A percentile compares a stretch with the other conserved stretches of the same genome.
Conservation (phyloP, 345 rosid genomes). For the Gossypium sturtianum region DNA sequence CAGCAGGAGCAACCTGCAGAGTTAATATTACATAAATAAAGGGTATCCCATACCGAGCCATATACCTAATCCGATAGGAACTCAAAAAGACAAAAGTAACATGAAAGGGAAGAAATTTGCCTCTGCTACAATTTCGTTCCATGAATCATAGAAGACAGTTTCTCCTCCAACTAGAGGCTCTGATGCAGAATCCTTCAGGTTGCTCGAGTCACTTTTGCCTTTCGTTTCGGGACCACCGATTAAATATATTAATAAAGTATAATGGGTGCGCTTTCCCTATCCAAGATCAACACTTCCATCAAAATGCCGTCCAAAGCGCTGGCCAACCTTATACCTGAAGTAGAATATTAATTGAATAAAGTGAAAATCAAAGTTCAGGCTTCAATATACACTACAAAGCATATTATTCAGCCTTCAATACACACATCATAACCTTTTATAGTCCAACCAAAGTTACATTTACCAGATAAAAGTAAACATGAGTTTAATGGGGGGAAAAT, state of each 20-base stretch:
- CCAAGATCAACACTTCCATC: conserved; percentile 79
- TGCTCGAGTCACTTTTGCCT: conserved; percentile 31
- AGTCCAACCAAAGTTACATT: neutral
- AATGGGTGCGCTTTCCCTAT: conserved; percentile 63
- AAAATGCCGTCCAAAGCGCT: conserved; percentile 77
- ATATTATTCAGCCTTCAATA: neutral
- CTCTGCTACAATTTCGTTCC: conserved; percentile 74
- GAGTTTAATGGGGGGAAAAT: neutral
- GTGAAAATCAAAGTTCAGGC: neutral
- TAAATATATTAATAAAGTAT: conserved; percentile 80
- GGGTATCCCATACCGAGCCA: neutral
- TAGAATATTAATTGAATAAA: neutral
- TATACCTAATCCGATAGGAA: neutral
- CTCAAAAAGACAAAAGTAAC: neutral
- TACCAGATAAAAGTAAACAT: neutral
- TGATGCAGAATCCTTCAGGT: conserved; percentile 32
- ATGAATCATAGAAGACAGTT: conserved; percentile 81
- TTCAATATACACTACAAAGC: neutral
- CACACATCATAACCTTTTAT: neutral
- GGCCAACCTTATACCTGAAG: conserved; percentile 74
- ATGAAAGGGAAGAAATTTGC: conserved; percentile 24
- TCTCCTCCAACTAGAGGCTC: conserved; percentile 82
- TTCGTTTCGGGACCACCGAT: conserved; percentile 55
- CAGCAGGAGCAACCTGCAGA: conserved; percentile 70
- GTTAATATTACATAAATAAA: conserved; percentile 6